Conservation (phyloP, 768 basidiomycete genomes). For the Xerocomellus dryophilus region DNA sequence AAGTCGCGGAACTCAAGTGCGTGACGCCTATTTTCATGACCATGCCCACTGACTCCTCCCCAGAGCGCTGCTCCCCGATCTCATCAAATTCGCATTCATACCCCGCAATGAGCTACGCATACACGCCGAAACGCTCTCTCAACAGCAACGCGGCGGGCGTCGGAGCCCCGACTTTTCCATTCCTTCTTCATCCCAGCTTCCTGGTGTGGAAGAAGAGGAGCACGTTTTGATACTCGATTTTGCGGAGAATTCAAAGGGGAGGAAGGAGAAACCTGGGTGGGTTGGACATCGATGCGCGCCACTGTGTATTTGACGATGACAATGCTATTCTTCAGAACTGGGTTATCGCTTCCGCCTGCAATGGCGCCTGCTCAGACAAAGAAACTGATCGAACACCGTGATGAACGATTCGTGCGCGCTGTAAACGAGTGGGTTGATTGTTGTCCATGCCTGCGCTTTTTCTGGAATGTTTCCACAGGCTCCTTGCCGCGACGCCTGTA, state of each 20-base stretch:
- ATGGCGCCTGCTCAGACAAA: constrained; percentile 58
- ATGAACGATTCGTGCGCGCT: constrained; percentile 59
- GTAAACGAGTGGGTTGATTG: constrained; percentile 57
- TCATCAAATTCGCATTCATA: constrained; percentile 81
- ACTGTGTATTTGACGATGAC: background rate
- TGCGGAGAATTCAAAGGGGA: constrained; percentile 42
- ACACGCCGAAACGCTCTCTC: constrained; percentile 38
- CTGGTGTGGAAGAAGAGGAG: constrained; percentile 35
- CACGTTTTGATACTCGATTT: constrained; percentile 54
- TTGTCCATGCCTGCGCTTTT: background rate
- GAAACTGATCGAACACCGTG: constrained; percentile 69
- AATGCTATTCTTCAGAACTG: constrained; percentile 11
- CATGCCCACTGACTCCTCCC: background rate
- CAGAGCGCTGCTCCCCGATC: constrained; percentile 78
- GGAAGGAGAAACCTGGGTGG: constrained; percentile 29
- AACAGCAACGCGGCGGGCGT: constrained; percentile 25
- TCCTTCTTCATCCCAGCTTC: constrained; percentile 27
- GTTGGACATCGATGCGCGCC: background rate
- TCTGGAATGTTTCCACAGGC: constrained; percentile 35
- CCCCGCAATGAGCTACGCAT: constrained; percentile 59
- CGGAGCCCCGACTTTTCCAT: constrained; percentile 43
- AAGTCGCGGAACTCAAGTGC: constrained; percentile 84
- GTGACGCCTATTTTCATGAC: background rate
- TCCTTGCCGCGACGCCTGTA: constrained; percentile 50
- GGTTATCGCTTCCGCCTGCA: constrained; percentile 29